phyloP scores from a whole-genome alignment of 2,329 filamentous ascomycete genomes.

The Cadophora sp. region DNA sequence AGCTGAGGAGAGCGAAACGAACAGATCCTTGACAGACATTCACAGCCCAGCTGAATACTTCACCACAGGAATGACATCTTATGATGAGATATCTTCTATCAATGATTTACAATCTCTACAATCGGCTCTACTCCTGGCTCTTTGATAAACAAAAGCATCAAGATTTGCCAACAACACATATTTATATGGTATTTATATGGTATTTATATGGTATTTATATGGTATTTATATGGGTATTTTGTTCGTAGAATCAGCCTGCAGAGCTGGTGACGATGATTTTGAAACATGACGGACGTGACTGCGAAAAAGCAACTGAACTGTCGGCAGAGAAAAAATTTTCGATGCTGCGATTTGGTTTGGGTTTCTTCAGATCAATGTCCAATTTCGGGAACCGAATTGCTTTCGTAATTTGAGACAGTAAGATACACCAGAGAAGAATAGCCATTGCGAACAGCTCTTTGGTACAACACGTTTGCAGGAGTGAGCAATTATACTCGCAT shows the following conservation, averaged over 20 bases:
- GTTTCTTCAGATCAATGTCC: too few species aligned
- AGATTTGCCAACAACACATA: neutral
- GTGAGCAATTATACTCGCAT: neutral
- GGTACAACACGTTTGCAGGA: slow-evolving; percentile 8
- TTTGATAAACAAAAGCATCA: neutral
- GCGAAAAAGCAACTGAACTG: too few species aligned
- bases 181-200: too few species aligned
- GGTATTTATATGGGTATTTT: too few species aligned
- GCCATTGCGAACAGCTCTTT: neutral
- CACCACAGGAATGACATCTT: neutral
- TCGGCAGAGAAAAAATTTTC: too few species aligned
- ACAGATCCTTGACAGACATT: neutral
- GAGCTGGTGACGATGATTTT: too few species aligned
- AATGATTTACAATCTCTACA: neutral
- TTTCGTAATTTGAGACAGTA: too few species aligned
- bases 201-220: too few species aligned
- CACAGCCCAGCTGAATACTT: neutral
- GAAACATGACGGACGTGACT: too few species aligned
- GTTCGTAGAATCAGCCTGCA: too few species aligned
- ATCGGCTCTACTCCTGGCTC: neutral
- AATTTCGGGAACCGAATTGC: too few species aligned
- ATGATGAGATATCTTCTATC: neutral
- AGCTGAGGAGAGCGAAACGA: neutral
- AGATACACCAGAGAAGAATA: slow-evolving; percentile 6
- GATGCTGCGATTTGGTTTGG: too few species aligned